phyloP scores from a whole-genome alignment of 2,329 filamentous ascomycete species.

The Aspergillus luchuensis region DNA sequence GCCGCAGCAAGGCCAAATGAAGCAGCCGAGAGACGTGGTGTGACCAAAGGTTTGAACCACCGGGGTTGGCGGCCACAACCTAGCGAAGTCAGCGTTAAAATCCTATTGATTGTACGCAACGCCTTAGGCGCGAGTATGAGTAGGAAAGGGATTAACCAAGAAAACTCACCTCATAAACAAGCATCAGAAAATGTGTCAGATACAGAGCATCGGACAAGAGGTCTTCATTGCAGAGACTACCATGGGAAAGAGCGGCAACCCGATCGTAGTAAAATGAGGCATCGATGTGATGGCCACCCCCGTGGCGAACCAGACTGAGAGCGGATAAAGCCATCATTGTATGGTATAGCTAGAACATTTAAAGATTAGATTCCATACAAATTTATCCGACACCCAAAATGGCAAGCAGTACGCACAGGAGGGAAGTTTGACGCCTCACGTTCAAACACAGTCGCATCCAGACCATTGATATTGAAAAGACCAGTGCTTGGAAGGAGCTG shows the following conservation, averaged over 20 bases:
- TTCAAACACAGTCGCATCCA: slow-evolving; percentile 49
- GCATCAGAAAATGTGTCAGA: slow-evolving; percentile 58
- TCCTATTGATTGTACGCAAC: background rate
- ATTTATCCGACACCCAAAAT: background rate
- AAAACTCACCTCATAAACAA: slow-evolving; percentile 56
- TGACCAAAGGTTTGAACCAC: slow-evolving; percentile 55
- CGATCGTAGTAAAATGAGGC: slow-evolving; percentile 59
- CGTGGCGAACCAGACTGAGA: slow-evolving; percentile 53
- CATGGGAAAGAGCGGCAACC: slow-evolving; percentile 53
- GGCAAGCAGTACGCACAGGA: slow-evolving; percentile 47
- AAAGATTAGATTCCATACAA: slow-evolving; percentile 14
- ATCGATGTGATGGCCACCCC: slow-evolving; percentile 50
- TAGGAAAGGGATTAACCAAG: background rate
- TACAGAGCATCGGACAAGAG: slow-evolving; percentile 60
- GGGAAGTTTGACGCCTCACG: slow-evolving; percentile 52
- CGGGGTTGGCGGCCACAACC: slow-evolving; percentile 51
- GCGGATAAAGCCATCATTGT: slow-evolving; percentile 62
- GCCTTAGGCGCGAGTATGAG: slow-evolving; percentile 6
- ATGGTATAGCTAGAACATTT: slow-evolving; percentile 52
- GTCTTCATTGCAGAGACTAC: slow-evolving; percentile 49
- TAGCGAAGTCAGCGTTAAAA: slow-evolving; percentile 27
- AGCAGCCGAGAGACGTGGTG: slow-evolving; percentile 56
- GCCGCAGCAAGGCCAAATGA: slow-evolving; percentile 53
- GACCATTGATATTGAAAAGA: slow-evolving; percentile 24
- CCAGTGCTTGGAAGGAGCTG: slow-evolving; percentile 38